Percentiles rank a stretch among this genome's conserved stretches.
Conservation (phyloP, 805 yeast genomes). For the Wickerhamiella sergipiensis region DNA sequence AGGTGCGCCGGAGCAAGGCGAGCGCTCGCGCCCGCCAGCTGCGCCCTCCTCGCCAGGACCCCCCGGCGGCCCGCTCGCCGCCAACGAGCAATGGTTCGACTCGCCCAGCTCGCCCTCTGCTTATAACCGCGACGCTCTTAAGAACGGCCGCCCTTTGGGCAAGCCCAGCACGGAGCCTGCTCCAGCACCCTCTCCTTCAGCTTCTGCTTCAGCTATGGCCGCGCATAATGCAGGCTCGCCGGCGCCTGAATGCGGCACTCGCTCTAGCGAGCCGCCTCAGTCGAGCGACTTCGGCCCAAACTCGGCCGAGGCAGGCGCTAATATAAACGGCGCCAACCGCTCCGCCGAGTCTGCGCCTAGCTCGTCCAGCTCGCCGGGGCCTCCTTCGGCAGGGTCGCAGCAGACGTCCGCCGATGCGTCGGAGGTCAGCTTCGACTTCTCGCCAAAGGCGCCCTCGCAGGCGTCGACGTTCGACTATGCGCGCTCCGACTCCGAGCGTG, state of each 20-base stretch:
- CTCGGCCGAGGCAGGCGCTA: no score
- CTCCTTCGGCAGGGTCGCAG: background rate
- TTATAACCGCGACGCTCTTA: background rate
- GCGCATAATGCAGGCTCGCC: no score
- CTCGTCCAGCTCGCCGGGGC: background rate
- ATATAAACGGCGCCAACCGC: no score
- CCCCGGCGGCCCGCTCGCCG: background rate
- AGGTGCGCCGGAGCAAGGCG: background rate
- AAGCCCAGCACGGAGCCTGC: no score
- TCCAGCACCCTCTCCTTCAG: no score
- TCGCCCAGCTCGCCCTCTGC: background rate
- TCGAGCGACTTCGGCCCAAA: no score
- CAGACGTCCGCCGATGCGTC: background rate
- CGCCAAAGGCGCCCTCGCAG: background rate
- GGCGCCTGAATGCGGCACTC: no score
- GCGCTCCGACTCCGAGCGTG: background rate
- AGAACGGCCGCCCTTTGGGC: no score
- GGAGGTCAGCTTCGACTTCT: background rate
- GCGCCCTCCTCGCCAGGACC: background rate
- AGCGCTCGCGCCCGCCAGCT: background rate
- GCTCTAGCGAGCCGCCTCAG: background rate
- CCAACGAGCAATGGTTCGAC: background rate
- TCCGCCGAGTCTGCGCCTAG: no score
- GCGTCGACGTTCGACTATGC: background rate
- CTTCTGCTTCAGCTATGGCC: no score